Evolutionary conservation across 495 filamentous ascomycete genomes (phyloP), one percentile per base, ranked within the genome.

Genomic region (Collariella sp.): DNA sequence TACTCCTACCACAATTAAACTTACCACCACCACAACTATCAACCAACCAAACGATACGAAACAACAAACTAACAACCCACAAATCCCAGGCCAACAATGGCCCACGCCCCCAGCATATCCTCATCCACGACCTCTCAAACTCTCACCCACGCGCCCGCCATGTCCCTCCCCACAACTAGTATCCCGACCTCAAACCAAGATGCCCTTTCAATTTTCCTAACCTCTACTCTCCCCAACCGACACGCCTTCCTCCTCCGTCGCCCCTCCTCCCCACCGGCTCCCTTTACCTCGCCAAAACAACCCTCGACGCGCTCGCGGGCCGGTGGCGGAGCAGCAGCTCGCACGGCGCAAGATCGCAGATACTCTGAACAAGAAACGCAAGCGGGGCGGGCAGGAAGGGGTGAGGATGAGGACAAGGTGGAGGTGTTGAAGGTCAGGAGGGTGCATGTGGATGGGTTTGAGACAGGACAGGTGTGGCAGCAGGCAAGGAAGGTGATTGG

Each of bases 381-480:
- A 88, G 68, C 67, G 79, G 7, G 73, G 77, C 31, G 67, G 73
- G 6, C 7, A 18, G 16, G 43, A 33, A 7, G 36, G 44, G 7
- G 59, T 67, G 49, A 66, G 68, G 18, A 49, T 56, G 36, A 46
- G 7, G 59, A 68, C 50, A 66, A 68, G 18, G 50, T 56, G 46
- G 69, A 79, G 16, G 67, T 80, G 18, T 64, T 91, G 54, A 86
- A 85, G 56, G 70, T 91, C 54, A 79, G 84, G 62, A 85, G 86
- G 67, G 69, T 98, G 19, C 84, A 97, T 67, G 74, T 87, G 26
- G 84, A 95, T 24, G 93, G 91, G 0, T 96, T 98, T 68, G 86
- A 83, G 54, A 82, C 86, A 20, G 82, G 83, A 42, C 93, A 97
- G 70, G 82, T 98, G 16, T 97, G 91, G 89, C 88, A 95, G 65